These are phyloP conservation scores for Avena eriantha DNA, from an alignment of 176 grass and related monocot species.

Conservation along the genomic window DNA sequence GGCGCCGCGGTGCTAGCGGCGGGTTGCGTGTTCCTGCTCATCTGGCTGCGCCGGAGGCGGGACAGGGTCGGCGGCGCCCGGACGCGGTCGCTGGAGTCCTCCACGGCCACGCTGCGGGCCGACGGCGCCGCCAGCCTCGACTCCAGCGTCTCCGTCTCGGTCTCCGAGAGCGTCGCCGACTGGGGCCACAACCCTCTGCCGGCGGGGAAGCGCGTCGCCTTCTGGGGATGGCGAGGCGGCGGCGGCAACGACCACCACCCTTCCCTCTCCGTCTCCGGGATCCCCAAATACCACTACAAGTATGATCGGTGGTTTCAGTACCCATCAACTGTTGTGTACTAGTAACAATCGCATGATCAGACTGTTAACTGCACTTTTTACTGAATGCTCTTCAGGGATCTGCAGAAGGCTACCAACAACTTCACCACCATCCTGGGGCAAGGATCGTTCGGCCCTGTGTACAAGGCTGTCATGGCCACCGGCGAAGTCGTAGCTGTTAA, in stretches of 20 bases:
- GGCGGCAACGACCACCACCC: conserved; percentile 41
- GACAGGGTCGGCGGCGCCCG: conserved; percentile 31
- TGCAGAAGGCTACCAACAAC: conserved; percentile 91
- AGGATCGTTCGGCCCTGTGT: conserved; percentile 96
- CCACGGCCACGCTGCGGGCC: conserved; percentile 50
- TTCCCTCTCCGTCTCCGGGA: conserved; percentile 60
- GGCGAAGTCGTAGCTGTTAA: conserved; percentile 88
- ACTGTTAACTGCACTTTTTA: neutral
- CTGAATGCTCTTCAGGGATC: conserved; percentile 58
- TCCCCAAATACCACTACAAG: conserved; percentile 91
- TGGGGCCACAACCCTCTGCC: conserved; percentile 47
- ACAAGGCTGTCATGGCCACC: conserved; percentile 91
- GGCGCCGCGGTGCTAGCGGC: conserved; percentile 49
- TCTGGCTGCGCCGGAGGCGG: conserved; percentile 60
- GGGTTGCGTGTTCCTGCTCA: conserved; percentile 49
- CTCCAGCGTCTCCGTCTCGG: conserved; percentile 76
- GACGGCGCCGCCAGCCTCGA: conserved; percentile 49
- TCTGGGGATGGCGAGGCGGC: conserved; percentile 58
- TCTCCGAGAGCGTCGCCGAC: conserved; percentile 54
- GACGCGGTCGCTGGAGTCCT: conserved; percentile 44
- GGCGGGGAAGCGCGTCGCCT: conserved; percentile 49
- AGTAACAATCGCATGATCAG: neutral
- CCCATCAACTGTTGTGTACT: neutral
- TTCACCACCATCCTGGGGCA: conserved; percentile 94
- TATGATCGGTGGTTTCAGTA: conserved; percentile 23